Percentiles rank a stretch among this genome's conserved stretches.
Evolutionary conservation across 2,329 filamentous ascomycete genomes (phyloP).

Genomic region (Aaosphaeria arxii): DNA sequence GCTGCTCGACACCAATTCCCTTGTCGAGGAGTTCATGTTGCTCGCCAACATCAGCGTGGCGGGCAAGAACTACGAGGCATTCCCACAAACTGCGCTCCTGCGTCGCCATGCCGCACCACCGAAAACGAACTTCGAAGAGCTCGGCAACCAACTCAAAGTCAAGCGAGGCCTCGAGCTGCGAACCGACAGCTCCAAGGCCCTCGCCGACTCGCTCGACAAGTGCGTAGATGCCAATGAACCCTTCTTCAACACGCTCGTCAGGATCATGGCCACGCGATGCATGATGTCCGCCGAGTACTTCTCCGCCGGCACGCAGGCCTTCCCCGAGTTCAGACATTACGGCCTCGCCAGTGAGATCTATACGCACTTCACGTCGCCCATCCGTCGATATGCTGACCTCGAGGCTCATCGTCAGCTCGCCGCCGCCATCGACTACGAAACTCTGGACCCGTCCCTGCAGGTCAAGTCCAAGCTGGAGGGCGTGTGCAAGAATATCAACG

Average conservation of each 20-base stretch:
- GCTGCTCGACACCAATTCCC: constrained; percentile 89
- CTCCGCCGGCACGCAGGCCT: constrained; percentile 86
- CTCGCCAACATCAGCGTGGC: constrained; percentile 96
- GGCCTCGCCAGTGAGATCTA: constrained; percentile 96
- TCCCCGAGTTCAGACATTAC: constrained; percentile 95
- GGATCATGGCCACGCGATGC: constrained; percentile 95
- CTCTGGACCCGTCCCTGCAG: constrained; percentile 75
- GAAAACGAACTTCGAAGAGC: constrained; percentile 94
- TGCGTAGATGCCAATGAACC: constrained; percentile 79
- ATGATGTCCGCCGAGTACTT: constrained; percentile 99
- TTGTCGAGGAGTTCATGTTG: constrained; percentile 99
- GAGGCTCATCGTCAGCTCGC: constrained; percentile 92
- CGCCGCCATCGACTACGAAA: constrained; percentile 89
- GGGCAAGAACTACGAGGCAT: constrained; percentile 82
- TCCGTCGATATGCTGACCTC: constrained; percentile 95
- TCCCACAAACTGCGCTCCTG: constrained; percentile 92
- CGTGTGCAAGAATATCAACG: constrained; percentile 98
- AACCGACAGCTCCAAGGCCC: constrained; percentile 83
- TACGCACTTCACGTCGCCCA: constrained; percentile 97
- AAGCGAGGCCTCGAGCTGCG: constrained; percentile 78
- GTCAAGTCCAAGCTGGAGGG: constrained; percentile 83
- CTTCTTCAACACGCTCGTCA: constrained; percentile 97
- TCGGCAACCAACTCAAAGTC: constrained; percentile 83
- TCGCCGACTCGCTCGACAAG: constrained; percentile 85
- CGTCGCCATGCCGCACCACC: constrained; percentile 89